Base-by-base conservation (phyloP, 768 basidiomycete genomes). In the Serendipita sp. region DNA sequence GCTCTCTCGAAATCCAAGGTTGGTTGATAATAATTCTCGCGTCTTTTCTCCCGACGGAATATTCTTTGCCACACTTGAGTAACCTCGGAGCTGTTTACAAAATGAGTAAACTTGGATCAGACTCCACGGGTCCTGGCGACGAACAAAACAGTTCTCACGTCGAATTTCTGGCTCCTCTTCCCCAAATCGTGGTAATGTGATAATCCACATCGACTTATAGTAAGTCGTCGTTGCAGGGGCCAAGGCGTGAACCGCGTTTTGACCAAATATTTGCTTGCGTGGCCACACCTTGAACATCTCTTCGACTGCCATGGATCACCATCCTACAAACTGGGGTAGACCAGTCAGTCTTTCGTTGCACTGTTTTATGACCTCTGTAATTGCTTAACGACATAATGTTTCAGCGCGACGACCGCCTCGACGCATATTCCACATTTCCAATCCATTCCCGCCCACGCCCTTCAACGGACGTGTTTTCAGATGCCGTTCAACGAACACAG, bases 401-500 rank as follows among this genome's bases (percentile, higher is more conserved):
- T 4, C 67, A 91, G 89, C 78, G 86, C 70, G 84, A 87, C 73
- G 89, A 92, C 68, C 76, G 80, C 18, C 75, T 84, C 69, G 91
- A 94, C 77, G 78, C 80, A 62, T 86, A 88, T 73, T 82, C 80
- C 66, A 89, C 91, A 4, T 88, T 84, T 72, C 90, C 90, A 34
- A 76, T 91, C 66, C 80, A 83, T 71, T 80, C 81, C 66, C 79
- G 84, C 47, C 80, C 83, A 28, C 70, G 76, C 67, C 77, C 81
- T 68, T 73, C 77, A 46, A 72, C 79, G 67, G 84, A 89, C 74
- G 71, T 77, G 1, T 88, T 87, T 67, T 73, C 81, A 2, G 81
- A 81, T 3, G 81, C 83, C 44, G 81, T 91, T 0, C 85, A 92
- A 70, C 86, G 76, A 68, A 97, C 93, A 34, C 91, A 91, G 89